Conservation (phyloP, 257 asterid species). For the Petunia axillaris region DNA sequence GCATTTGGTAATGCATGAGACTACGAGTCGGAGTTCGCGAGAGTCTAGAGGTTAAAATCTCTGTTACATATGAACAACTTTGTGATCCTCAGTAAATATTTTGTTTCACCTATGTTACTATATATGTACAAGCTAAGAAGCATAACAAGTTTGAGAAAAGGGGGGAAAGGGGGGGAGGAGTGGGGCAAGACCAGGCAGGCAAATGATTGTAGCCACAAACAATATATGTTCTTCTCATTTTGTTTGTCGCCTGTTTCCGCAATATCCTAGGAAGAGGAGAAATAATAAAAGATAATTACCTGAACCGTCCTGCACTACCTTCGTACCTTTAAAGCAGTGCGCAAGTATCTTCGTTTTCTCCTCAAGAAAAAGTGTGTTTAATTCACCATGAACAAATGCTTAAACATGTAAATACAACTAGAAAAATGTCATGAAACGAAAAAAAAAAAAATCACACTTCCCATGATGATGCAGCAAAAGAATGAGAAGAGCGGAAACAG, state of each 20-base stretch:
- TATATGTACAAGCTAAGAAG: too few species aligned
- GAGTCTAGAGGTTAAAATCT: background rate
- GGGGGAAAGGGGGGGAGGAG: too few species aligned
- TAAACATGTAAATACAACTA: background rate
- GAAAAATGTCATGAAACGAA: background rate
- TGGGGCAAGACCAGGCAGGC: background rate
- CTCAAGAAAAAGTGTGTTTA: background rate
- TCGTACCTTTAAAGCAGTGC: background rate
- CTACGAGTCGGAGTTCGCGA: background rate
- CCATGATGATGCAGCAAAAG: background rate
- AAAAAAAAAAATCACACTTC: background rate
- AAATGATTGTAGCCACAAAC: background rate
- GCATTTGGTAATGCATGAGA: background rate
- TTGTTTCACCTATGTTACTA: too few species aligned
- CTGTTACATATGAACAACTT: background rate
- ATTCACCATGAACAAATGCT: background rate
- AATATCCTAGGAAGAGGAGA: background rate
- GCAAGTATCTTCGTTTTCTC: background rate
- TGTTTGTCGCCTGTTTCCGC: too few species aligned
- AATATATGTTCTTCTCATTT: too few species aligned
- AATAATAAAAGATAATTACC: background rate
- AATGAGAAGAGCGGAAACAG: background rate
- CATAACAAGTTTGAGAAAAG: too few species aligned
- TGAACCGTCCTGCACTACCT: background rate
- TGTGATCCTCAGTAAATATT: background rate